Percentiles rank a stretch among this genome's conserved stretches.
Evolutionary conservation across 768 basidiomycete species (phyloP).

Genomic region (Psilocybe subaeruginosa): DNA sequence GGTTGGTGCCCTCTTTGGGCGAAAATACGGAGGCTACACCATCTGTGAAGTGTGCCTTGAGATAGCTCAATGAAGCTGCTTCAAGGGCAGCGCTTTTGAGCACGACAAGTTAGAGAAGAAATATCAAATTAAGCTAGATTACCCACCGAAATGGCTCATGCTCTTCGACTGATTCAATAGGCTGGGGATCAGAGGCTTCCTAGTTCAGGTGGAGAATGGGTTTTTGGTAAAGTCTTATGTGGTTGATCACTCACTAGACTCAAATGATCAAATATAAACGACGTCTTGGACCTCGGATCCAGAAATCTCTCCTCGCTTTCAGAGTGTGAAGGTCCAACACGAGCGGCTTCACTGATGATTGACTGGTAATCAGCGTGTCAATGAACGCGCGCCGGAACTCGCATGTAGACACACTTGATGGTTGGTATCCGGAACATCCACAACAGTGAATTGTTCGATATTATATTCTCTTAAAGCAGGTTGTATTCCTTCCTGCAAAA

Average conservation of each 20-base stretch:
- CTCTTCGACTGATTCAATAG: conserved; percentile 61
- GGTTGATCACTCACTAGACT: conserved; percentile 56
- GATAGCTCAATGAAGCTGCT: conserved; percentile 64
- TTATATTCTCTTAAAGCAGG: conserved; percentile 87
- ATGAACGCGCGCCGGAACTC: conserved; percentile 7
- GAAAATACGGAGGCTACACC: conserved; percentile 80
- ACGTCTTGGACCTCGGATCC: conserved; percentile 79
- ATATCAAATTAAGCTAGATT: neutral
- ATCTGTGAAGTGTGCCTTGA: conserved; percentile 80
- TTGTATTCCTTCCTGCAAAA: conserved; percentile 76
- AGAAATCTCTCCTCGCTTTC: conserved; percentile 71
- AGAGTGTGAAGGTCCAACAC: conserved; percentile 38
- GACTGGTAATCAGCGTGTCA: conserved; percentile 51
- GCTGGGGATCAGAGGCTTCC: conserved; percentile 79
- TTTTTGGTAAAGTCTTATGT: neutral
- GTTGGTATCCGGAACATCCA: conserved; percentile 75
- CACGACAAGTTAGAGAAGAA: conserved; percentile 1
- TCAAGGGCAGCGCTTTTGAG: conserved; percentile 68
- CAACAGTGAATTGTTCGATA: conserved; percentile 82
- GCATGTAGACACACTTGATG: conserved; percentile 64
- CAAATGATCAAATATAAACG: conserved; percentile 86
- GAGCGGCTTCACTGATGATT: conserved; percentile 77
- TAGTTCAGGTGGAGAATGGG: conserved; percentile 29
- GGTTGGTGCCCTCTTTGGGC: conserved; percentile 40
- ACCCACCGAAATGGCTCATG: conserved; percentile 79